Percentiles rank a stretch among this genome's conserved stretches.
phyloP scores from a whole-genome alignment of 768 basidiomycete species.

The Rubroboletus satanas region DNA sequence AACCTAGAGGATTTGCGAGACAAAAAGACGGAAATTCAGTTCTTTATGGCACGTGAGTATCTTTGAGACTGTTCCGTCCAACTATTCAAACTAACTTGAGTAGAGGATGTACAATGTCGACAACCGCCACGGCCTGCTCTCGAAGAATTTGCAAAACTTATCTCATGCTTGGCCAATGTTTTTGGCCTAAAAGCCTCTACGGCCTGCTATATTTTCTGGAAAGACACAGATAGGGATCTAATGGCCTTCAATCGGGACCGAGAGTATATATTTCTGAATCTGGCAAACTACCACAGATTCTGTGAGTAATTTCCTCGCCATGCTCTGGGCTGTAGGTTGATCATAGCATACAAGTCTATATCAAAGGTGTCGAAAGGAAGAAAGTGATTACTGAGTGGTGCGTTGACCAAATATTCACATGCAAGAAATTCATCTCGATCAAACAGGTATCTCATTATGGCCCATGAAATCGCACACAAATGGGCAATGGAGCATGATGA shows the following conservation, averaged over 20 bases:
- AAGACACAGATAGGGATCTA: conserved; percentile 11
- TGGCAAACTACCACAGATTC: conserved; percentile 11
- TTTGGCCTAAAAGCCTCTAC: background rate
- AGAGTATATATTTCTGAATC: conserved; percentile 10
- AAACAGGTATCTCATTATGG: conserved; percentile 28
- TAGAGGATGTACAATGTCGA: no score
- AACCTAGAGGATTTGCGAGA: background rate
- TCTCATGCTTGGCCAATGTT: background rate
- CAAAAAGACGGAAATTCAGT: background rate
- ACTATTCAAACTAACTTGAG: background rate
- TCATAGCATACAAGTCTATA: no score
- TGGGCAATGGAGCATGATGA: conserved; percentile 24
- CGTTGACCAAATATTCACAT: background rate
- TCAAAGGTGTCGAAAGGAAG: background rate
- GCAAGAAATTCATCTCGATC: background rate
- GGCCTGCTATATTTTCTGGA: conserved; percentile 13
- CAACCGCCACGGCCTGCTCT: background rate
- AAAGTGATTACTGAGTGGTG: conserved; percentile 8
- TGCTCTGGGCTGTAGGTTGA: background rate
- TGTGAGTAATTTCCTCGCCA: background rate
- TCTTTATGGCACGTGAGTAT: conserved; percentile 13
- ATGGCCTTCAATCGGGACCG: conserved; percentile 19
- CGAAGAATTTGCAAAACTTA: conserved; percentile 1
- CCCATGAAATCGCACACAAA: conserved; percentile 30
- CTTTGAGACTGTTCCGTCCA: background rate